Conservation (phyloP, 2,329 filamentous ascomycete species). For the Cyanodermella asteris region DNA sequence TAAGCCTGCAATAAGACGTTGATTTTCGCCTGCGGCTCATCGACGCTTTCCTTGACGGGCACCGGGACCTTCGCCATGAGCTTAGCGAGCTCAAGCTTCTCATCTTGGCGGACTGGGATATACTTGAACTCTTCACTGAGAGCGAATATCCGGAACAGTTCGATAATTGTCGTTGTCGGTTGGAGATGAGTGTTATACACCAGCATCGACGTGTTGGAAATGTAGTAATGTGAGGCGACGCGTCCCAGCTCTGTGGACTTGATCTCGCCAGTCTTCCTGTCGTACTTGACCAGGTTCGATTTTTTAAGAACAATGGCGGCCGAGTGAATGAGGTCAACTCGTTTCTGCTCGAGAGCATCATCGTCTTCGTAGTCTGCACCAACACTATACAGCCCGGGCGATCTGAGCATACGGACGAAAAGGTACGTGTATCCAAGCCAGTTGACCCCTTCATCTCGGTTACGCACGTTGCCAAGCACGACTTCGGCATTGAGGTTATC, state of each 20-base stretch:
- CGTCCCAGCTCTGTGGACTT: conserved; percentile 86
- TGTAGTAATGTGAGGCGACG: conserved; percentile 96
- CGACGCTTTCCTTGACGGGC: conserved; percentile 91
- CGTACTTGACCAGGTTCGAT: conserved; percentile 79
- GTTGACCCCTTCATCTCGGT: conserved; percentile 87
- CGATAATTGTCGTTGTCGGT: conserved; percentile 77
- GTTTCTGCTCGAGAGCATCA: conserved; percentile 76
- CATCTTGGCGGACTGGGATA: conserved; percentile 90
- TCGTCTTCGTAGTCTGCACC: conserved; percentile 91
- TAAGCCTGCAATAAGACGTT: conserved; percentile 94
- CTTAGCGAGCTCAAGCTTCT: conserved; percentile 90
- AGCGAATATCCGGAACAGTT: conserved; percentile 89
- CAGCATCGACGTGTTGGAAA: conserved; percentile 86
- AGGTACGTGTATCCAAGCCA: conserved; percentile 98
- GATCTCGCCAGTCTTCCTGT: conserved; percentile 73
- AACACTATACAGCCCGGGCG: conserved; percentile 84
- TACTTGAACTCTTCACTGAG: conserved; percentile 98
- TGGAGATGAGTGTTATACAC: conserved; percentile 93
- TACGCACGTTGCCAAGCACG: conserved; percentile 80
- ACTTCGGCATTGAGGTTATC: conserved; percentile 95
- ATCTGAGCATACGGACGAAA: conserved; percentile 91
- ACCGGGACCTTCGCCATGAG: conserved; percentile 76
- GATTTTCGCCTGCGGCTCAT: conserved; percentile 93
- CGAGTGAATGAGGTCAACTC: conserved; percentile 92
- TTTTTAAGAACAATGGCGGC: conserved; percentile 73